Percentiles rank a stretch among this genome's conserved stretches.
These are phyloP conservation scores for Trichoderma gamsii DNA, from an alignment of 495 filamentous ascomycete species.

Conservation along the genomic window DNA sequence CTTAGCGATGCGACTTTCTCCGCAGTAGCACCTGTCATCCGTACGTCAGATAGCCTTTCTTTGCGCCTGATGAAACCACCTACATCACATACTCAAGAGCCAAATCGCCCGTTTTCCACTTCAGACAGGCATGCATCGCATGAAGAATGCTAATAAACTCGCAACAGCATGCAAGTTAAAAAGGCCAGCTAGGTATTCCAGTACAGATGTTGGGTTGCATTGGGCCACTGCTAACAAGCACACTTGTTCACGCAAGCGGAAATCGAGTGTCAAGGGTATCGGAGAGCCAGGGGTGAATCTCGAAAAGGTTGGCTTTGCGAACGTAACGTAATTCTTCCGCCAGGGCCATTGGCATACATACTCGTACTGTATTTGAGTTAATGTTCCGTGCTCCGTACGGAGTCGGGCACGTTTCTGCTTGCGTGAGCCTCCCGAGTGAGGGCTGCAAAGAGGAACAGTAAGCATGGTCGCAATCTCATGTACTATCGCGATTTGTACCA, in stretches of 20 bases:
- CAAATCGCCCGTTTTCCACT: background rate
- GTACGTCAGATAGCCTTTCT: background rate
- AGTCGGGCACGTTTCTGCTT: background rate
- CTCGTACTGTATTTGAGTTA: background rate
- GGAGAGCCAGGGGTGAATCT: background rate
- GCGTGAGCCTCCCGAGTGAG: background rate
- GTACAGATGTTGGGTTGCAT: slow-evolving; percentile 10
- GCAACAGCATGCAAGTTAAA: background rate
- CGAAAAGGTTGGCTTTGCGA: background rate
- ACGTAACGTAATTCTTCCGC: background rate
- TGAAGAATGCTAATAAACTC: background rate
- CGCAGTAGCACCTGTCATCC: background rate
- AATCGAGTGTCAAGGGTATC: slow-evolving; percentile 3
- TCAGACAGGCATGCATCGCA: background rate
- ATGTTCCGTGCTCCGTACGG: background rate
- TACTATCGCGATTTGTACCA: background rate
- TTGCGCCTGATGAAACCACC: background rate
- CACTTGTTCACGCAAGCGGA: background rate
- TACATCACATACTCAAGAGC: background rate
- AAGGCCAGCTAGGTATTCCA: background rate
- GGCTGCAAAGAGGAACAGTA: background rate
- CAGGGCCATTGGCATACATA: background rate
- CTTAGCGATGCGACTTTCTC: background rate
- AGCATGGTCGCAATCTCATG: background rate
- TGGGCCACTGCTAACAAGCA: background rate